These are phyloP conservation scores for Trichosanthes truncata DNA, from an alignment of 306 rosid genomes.

Conservation along the genomic window DNA sequence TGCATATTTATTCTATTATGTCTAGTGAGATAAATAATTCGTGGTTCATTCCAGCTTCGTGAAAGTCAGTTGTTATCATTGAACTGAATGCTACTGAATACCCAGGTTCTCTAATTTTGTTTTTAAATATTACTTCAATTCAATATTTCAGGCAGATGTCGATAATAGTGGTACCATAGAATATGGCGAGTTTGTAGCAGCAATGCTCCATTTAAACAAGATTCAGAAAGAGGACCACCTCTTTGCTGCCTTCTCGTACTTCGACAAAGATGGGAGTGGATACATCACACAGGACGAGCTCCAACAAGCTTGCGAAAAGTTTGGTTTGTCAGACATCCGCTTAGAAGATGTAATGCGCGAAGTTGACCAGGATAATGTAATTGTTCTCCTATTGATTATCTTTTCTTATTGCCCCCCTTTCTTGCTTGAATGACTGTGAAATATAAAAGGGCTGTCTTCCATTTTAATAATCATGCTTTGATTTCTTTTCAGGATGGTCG, in stretches of 20 bases:
- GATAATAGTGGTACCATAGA: conserved; percentile 96
- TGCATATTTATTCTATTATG: neutral
- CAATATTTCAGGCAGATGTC: conserved; percentile 59
- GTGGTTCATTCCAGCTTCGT: neutral
- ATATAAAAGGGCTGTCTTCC: neutral
- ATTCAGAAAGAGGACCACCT: conserved; percentile 85
- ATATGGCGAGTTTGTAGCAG: conserved; percentile 89
- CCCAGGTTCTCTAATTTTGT: neutral
- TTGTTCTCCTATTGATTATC: neutral
- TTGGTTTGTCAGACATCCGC: conserved; percentile 56
- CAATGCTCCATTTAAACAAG: conserved; percentile 89
- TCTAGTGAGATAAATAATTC: neutral
- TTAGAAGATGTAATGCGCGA: conserved; percentile 74
- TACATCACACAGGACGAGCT: conserved; percentile 88
- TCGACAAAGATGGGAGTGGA: conserved; percentile 94
- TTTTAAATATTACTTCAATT: neutral
- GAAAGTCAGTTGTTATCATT: neutral
- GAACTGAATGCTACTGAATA: neutral
- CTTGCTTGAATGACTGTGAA: neutral
- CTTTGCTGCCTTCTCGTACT: conserved; percentile 75
- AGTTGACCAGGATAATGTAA: conserved; percentile 81
- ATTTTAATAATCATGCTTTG: neutral
- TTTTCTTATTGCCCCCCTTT: neutral
- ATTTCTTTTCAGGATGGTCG: conserved; percentile 78
- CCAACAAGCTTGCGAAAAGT: conserved; percentile 72